Evolutionary conservation across 805 yeast species (phyloP), one percentile per base, ranked within the genome.

Genomic region (Ogataea degrootiae): DNA sequence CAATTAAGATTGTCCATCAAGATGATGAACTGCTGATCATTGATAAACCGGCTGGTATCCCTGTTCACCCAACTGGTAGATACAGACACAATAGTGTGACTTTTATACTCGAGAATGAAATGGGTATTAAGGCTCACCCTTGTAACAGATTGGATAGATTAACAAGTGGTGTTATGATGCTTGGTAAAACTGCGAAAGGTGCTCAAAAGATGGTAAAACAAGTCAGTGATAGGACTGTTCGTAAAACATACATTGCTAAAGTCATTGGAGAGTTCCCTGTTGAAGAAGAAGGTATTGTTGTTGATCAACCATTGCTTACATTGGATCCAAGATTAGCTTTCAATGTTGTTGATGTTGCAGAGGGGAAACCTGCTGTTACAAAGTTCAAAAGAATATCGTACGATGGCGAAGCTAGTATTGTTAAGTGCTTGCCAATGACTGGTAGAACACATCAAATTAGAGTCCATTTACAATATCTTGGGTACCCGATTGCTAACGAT

Each of bases 381-480:
- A 63, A 71, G 14, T 94, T 92, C 66, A 69, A 64, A 48, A 72
- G 87, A 42, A 68, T 86, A 0, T 75, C 86, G n/a, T 87, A 75
- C 59, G 88, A 91, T 66, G 78, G 85, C 1, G 60, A 74, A 38
- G 56, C 71, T 58, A 80, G 88, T 46, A 74, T 94, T 26, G 96
- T 94, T 3, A 73, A 80, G 50, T 92, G 98, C 66, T 76, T 72
- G 54, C 99, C 99, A 1, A 68, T 77, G 16, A 92, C 99, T 0
- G 99, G 99, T 0, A 74, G 99, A 60, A 89, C 97, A 0, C 99
- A 92, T 65, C 99, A 92, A 63, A 90, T 94, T 43, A 72, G 99
- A 50, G 96, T 94, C 1, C 99, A 94, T 69, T 68, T 94, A 47
- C 97, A 91, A 66, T 85, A 74, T 54, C 57, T 94, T n/a, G 97